These are phyloP conservation scores for Magnaporthales sp. DNA, from an alignment of 2,329 filamentous ascomycete genomes.

Conservation along the genomic window DNA sequence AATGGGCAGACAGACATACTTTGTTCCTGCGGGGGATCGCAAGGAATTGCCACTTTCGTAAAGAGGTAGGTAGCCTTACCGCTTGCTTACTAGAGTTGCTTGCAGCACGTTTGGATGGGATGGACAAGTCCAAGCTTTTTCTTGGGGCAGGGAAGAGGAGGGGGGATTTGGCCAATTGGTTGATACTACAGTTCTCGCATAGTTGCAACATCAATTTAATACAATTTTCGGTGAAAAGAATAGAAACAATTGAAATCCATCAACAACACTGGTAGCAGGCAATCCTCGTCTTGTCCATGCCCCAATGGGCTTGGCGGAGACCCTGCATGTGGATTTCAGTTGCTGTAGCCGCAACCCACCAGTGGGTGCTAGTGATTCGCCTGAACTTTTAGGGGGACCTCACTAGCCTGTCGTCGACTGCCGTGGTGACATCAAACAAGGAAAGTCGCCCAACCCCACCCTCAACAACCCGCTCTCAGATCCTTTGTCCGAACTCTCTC, in stretches of 20 bases:
- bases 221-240: neutral
- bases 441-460: neutral
- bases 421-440: neutral
- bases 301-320: neutral
- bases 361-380: no score
- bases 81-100: neutral
- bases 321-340: neutral
- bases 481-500: conserved; percentile 1
- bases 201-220: neutral
- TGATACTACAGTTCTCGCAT: no score
- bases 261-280: no score
- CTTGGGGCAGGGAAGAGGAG: no score
- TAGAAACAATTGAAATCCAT: neutral
- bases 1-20: neutral
- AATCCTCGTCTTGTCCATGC: neutral
- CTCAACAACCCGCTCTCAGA: neutral
- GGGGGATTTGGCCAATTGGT: neutral
- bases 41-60: neutral
- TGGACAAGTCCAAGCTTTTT: no score
- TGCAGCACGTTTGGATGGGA: neutral
- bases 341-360: neutral
- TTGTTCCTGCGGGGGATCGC: neutral
- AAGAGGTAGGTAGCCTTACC: neutral
- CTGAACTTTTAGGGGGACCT: neutral
- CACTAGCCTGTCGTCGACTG: neutral